Percentiles rank a stretch among this genome's conserved stretches.
Evolutionary conservation across 176 grass and related monocot genomes (phyloP).

Genomic region (Thinopyrum elongatum): DNA sequence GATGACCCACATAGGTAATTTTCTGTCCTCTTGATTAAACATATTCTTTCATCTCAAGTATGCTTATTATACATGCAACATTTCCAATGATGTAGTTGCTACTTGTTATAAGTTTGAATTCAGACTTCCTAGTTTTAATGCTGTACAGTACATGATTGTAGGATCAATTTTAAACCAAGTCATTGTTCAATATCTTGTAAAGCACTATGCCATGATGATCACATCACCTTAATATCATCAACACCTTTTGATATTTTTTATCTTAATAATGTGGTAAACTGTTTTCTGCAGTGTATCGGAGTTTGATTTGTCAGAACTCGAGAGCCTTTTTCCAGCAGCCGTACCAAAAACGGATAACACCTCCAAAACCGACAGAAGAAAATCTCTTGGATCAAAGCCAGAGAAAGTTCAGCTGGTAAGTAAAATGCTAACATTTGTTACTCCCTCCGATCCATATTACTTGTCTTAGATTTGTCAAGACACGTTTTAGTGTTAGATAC

Average conservation of each 20-base stretch:
- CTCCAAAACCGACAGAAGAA: conserved; percentile 79
- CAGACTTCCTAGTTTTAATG: not conserved
- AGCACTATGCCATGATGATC: not conserved
- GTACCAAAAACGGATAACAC: conserved; percentile 66
- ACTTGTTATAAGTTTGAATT: not conserved
- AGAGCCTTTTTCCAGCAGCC: conserved; percentile 80
- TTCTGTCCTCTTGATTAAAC: conserved; percentile 18
- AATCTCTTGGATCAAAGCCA: conserved; percentile 91
- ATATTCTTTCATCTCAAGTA: not conserved
- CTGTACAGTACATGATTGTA: conserved; percentile 8
- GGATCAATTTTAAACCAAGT: not conserved
- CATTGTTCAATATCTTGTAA: not conserved
- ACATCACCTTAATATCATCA: not conserved
- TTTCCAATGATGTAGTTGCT: conserved; percentile 7
- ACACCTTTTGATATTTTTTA: conserved; percentile 10
- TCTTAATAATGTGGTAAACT: conserved; percentile 24
- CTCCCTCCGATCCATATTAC: no score
- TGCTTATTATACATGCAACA: not conserved
- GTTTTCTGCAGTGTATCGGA: conserved; percentile 73
- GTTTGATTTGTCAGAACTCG: conserved; percentile 91
- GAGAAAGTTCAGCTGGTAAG: conserved; percentile 98
- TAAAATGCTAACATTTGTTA: not conserved
- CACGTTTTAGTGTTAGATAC: no score
- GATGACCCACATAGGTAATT: conserved; percentile 70
- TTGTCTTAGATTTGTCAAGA: no score